Evolutionary conservation across 257 asterid species (phyloP), one percentile per base, ranked within the genome.

Genomic region (Nicotiana attenuata): DNA sequence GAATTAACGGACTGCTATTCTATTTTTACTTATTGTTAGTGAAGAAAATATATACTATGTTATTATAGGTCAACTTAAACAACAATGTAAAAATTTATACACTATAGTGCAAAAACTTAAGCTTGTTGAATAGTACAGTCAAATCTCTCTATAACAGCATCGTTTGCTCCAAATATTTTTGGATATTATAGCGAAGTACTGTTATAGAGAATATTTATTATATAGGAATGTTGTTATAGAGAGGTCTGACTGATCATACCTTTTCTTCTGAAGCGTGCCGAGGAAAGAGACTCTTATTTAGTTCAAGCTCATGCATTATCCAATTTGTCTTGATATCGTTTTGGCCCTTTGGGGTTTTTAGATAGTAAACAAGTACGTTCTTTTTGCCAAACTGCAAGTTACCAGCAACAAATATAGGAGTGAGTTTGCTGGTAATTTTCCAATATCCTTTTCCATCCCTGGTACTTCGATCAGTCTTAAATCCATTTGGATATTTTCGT

Each of bases 231-330:
- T 29, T 29, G 33, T 29, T 29, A 29, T 29, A 29, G 0, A 29
- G 33, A 2, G 33, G 33, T 29, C 33, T 29, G 33, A 29, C 5
- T 29, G 5, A 4, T 22, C 33, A 0, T 64, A 64, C 38, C 69
- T 13, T 17, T 13, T 64, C 26, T 26, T 26, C 10, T 2, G 14
- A 15, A 29, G 47, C 10, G 3, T 0, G 13, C 3, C 0, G 45
- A 45, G 78, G 1, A 1, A 0, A 14, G 20, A 53, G 10, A 2
- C 1, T 53, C 2, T 8, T 9, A 4, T 56, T 10, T 10, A 81
- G 53, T 65, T 28, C 78, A 64, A 31, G 56, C 57, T 81, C 83
- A 1, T 81, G 83, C 83, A 81, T 81, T 13, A 81, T 55, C 80
- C 80, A 81, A 8, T 68, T 38, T 13, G 83, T 16, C 47, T 69